These are phyloP conservation scores for Termitomyces sp. DNA, from an alignment of 768 basidiomycete species.

Conservation along the genomic window DNA sequence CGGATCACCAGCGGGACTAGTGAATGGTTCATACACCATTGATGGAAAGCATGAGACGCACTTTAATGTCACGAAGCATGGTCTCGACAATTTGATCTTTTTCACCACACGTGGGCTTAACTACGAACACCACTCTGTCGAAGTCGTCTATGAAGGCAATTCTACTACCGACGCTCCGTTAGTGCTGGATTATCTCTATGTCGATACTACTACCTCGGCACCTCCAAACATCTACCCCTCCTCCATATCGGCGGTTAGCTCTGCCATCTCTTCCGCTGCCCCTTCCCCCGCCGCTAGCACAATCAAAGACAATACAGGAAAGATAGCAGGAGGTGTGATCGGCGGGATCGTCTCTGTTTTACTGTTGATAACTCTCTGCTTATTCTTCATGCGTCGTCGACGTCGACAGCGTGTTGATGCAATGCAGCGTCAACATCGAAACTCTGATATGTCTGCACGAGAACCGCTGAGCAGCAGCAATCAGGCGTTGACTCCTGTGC, in stretches of 20 bases:
- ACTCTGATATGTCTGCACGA: background rate
- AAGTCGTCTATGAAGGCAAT: conserved; percentile 1
- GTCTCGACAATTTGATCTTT: conserved; percentile 11
- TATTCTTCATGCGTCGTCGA: background rate
- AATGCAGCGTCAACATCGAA: too few species aligned
- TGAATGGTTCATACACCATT: conserved; percentile 19
- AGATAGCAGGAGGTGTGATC: background rate
- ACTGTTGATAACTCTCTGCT: background rate
- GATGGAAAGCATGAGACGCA: conserved; percentile 15
- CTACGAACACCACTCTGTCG: background rate
- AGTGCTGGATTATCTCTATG: conserved; percentile 12
- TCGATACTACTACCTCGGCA: background rate
- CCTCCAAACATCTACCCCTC: too few species aligned
- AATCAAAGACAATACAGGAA: too few species aligned
- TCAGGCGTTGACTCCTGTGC: background rate
- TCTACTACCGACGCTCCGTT: conserved; percentile 9
- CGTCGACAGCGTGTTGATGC: background rate
- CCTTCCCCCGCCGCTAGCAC: too few species aligned
- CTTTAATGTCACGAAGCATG: background rate
- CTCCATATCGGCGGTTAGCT: too few species aligned
- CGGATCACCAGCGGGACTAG: conserved; percentile 1
- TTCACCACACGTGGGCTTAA: conserved; percentile 16
- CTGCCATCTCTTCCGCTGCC: too few species aligned
- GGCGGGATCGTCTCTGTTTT: background rate
- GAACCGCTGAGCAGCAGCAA: too few species aligned